Percentiles rank a stretch among this genome's conserved stretches.
Conservation (phyloP, 805 yeast genomes). For the Lipomyces anomalus region DNA sequence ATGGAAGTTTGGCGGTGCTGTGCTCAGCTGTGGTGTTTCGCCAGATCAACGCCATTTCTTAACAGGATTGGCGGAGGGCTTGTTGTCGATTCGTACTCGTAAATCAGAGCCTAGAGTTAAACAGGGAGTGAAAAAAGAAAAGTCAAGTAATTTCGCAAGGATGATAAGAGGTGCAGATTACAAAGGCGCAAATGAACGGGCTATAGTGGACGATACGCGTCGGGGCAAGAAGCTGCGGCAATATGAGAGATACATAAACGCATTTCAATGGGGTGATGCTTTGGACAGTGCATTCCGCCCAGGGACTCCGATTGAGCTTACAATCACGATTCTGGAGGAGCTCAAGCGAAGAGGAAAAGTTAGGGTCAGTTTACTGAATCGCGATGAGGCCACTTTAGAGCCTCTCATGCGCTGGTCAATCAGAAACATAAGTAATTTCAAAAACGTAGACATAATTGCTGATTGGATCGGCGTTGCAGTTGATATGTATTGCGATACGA, state of each 20-base stretch:
- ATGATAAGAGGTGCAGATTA: conserved; percentile 90
- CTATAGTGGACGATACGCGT: conserved; percentile 44
- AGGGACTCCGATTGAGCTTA: conserved; percentile 73
- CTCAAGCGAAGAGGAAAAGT: conserved; percentile 85
- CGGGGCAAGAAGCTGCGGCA: conserved; percentile 56
- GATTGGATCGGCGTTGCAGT: conserved; percentile 63
- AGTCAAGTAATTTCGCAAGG: conserved; percentile 57
- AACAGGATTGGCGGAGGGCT: conserved; percentile 85
- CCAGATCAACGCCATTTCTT: conserved; percentile 85
- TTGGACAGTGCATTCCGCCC: conserved; percentile 76
- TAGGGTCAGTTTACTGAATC: conserved; percentile 66
- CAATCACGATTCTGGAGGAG: conserved; percentile 79
- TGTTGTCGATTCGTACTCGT: conserved; percentile 84
- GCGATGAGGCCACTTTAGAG: conserved; percentile 81
- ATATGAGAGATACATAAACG: conserved; percentile 77
- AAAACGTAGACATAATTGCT: conserved; percentile 57
- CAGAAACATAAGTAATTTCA: conserved; percentile 69
- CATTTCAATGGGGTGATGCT: conserved; percentile 90
- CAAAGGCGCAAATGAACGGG: conserved; percentile 79
- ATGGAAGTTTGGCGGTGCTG: conserved; percentile 96
- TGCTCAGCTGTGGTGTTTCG: conserved; percentile 60
- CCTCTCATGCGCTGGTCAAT: conserved; percentile 82
- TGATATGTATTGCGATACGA: conserved; percentile 51
- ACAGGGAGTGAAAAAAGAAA: conserved; percentile 42
- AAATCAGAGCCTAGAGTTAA: conserved; percentile 55